Percentiles rank a stretch among this genome's conserved stretches.
Evolutionary conservation across 2,329 filamentous ascomycete species (phyloP).

Genomic region (Stenocarpella maydis): DNA sequence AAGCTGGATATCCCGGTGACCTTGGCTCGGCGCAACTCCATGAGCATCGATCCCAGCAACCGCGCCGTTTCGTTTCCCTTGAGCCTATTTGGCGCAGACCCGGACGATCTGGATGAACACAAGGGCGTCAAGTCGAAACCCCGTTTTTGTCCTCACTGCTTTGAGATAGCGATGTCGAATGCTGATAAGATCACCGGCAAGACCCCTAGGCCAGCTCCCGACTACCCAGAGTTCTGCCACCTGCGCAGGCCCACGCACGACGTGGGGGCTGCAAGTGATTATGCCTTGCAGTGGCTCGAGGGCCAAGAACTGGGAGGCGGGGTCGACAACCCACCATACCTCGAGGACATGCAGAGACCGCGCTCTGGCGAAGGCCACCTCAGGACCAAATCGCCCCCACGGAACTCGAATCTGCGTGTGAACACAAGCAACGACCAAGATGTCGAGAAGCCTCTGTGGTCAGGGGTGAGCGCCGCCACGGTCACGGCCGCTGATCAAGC

Average conservation of each 20-base stretch:
- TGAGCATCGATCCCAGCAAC: slow-evolving; percentile 13
- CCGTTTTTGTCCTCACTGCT: slow-evolving; percentile 26
- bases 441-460: slow-evolving; percentile 11
- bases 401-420: neutral
- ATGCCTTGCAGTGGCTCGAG: slow-evolving; percentile 24
- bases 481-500: slow-evolving; percentile 1
- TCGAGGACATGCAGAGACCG: neutral
- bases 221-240: slow-evolving; percentile 25
- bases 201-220: neutral
- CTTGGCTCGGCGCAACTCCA: slow-evolving; percentile 13
- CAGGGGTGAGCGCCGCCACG: slow-evolving; percentile 10
- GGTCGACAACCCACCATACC: neutral
- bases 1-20: neutral
- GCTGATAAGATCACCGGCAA: neutral
- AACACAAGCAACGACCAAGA: neutral
- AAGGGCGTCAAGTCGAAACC: slow-evolving; percentile 12
- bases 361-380: neutral
- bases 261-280: slow-evolving; percentile 24
- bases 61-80: slow-evolving; percentile 19
- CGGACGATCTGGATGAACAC: slow-evolving; percentile 6
- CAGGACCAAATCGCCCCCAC: neutral
- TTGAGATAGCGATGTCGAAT: slow-evolving; percentile 27
- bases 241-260: neutral
- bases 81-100: slow-evolving; percentile 14
- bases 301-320: neutral